A percentile compares a stretch with the other conserved stretches of the same genome.
Conservation (phyloP, 2,329 filamentous ascomycete genomes). For the Acrocalymma vagum region DNA sequence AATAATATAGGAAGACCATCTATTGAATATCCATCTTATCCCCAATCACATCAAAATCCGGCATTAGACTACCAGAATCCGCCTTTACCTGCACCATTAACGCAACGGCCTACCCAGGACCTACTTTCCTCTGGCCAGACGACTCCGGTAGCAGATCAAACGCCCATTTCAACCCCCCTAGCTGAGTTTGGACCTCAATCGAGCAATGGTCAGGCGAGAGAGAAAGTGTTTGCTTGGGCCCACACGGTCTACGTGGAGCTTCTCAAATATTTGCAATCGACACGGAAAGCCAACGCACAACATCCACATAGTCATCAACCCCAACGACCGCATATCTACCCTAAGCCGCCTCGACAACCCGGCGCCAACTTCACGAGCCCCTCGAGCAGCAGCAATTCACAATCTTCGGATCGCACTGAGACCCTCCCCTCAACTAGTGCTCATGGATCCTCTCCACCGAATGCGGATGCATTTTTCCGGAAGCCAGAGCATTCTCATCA, state of each 20-base stretch:
- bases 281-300: slow-evolving; percentile 50
- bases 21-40: slow-evolving; percentile 35
- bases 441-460: slow-evolving; percentile 27
- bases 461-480: slow-evolving; percentile 26
- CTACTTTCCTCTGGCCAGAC: slow-evolving; percentile 40
- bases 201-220: slow-evolving; percentile 52
- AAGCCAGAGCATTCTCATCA: slow-evolving; percentile 32
- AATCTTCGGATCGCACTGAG: slow-evolving; percentile 46
- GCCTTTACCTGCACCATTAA: slow-evolving; percentile 23
- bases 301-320: slow-evolving; percentile 53
- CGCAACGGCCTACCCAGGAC: slow-evolving; percentile 32
- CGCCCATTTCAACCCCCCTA: slow-evolving; percentile 24
- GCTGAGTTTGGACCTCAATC: slow-evolving; percentile 52
- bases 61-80: slow-evolving; percentile 38
- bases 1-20: slow-evolving; percentile 28
- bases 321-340: slow-evolving; percentile 66
- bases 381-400: slow-evolving; percentile 26
- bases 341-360: slow-evolving; percentile 67
- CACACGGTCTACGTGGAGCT: slow-evolving; percentile 59
- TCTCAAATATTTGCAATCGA: slow-evolving; percentile 57
- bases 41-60: slow-evolving; percentile 30
- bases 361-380: slow-evolving; percentile 57
- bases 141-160: slow-evolving; percentile 33
- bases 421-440: slow-evolving; percentile 34
- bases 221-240: slow-evolving; percentile 56